phyloP scores from a whole-genome alignment of 371 early-diverging fungal genomes.

The Batkoa obscura region DNA sequence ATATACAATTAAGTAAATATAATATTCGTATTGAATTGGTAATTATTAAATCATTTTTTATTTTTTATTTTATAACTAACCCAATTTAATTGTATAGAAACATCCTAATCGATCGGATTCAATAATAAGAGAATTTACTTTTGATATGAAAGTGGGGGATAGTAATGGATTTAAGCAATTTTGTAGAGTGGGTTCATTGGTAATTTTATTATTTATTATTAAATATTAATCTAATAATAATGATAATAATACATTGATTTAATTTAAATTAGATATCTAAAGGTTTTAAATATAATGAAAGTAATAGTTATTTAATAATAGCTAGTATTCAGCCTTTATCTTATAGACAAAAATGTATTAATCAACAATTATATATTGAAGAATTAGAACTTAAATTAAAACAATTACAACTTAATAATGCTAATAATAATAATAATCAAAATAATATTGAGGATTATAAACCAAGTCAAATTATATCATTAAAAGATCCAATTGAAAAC shows the following conservation, averaged over 20 bases:
- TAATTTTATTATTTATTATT: not conserved
- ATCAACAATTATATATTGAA: not conserved
- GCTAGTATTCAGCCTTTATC: constrained; percentile 1
- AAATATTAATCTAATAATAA: not conserved
- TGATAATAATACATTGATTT: no score
- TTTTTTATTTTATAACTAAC: not conserved
- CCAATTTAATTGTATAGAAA: not conserved
- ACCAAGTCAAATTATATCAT: no score
- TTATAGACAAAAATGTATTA: not conserved
- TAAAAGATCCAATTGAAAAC: no score
- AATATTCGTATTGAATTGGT: constrained; percentile 2
- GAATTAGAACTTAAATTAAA: not conserved
- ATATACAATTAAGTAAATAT: not conserved
- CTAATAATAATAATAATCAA: no score
- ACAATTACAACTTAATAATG: not conserved
- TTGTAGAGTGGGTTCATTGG: not conserved
- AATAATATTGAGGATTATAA: no score
- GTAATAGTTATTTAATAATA: not conserved
- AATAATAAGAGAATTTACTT: not conserved
- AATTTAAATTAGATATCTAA: not conserved
- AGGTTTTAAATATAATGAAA: not conserved
- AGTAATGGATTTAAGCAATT: constrained; percentile 1
- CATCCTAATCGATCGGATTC: constrained; percentile 2
- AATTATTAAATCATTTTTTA: not conserved
- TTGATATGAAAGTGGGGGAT: not conserved